Base-by-base conservation (phyloP, 768 basidiomycete species). In the Serendipita sp. region DNA sequence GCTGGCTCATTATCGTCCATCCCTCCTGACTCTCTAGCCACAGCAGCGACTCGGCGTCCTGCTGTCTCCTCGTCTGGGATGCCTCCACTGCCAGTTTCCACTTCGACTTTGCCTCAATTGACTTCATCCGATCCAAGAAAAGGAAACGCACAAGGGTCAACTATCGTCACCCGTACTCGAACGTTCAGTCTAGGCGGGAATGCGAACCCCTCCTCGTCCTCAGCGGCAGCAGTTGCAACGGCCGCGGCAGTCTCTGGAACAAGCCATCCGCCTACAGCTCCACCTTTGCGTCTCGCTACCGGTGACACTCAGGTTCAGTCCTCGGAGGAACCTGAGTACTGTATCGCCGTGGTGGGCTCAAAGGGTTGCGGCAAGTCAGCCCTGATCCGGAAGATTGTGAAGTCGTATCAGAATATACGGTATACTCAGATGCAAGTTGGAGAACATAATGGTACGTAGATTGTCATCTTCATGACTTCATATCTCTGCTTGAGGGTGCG, bases 341-440 rank as follows among this genome's bases (percentile, higher is more conserved):
- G 55, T 6, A 76, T 98, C 34, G 85, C 85, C 36, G 84, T 98
- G 37, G 79, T 94, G 44, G 95, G 95, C 13, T 79, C 82, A 11
- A 73, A 79, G 44, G 81, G 84, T 37, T 91, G 88, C 66, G 95
- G 94, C 66, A 97, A 97, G 74, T 86, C 89, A 1, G 82, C 83
- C 2, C 79, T 91, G 60, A 88, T 96, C 66, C 77, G 78, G 40
- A 86, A 85, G 71, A 92, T 91, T 10, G 76, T 92, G 64, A 83
- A 81, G 67, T 76, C 79, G 2, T 85, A 82, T 71, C 70, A 69
- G 15, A 62, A 70, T 27, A 67, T 66, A 2, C 66, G 66, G 31
- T 40, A 45, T 44, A 43, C 27, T 27, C 15, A 44, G 29, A 31
- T 66, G 2, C 40, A 43, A 15, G 66, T 64, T 31, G 66, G 52